Evolutionary conservation across 2,329 filamentous ascomycete species (phyloP), one percentile per base, ranked within the genome.

Genomic region (Mycogone perniciosa): DNA sequence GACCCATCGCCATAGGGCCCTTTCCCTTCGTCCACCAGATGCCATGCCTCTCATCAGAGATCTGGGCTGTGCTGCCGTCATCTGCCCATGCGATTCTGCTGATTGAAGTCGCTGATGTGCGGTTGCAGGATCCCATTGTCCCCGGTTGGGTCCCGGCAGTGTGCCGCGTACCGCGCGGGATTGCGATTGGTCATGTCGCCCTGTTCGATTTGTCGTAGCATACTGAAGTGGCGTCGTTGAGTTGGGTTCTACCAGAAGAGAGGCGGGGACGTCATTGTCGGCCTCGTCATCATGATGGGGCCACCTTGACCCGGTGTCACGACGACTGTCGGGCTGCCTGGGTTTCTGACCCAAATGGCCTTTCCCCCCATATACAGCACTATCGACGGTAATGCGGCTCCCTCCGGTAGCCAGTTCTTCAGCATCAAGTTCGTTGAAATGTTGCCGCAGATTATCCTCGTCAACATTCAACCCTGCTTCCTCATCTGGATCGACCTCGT

Each of bases 1-100:
- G 49, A 88, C 88, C 88, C 91, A 96, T 68, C 88, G 81, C 85
- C 89, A 96, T 73, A 95, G 81, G 4, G 91, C 90, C 66, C 85
- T 86, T 63, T 92, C 86, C 66, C 83, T 63, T 4, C 71, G 70
- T 47, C 64, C 69, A 7, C 67, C 68, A 1, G 64, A 56, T 20
- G 67, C 51, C 11, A 60, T 50, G 41, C 60, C 54, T 62, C 61
- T 52, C 59, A 59, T 35, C 37, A 67, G n/a, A 27, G 66, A 56
- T 56, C 64, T 57, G 46, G 62, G 59, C n/a, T 65, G 57, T 30
- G 58, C 38, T 33, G 56, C 39, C 11, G 51, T 35, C 5, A 57
- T 30, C 5, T 30, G 48, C 20, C 49, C 43, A n/a, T 48, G 60
- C 30, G 55, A 57, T 10, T 69, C 65, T 13, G 76, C 70, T 29